phyloP scores from a whole-genome alignment of 176 grass and related monocot species.

The Zea luxurians region DNA sequence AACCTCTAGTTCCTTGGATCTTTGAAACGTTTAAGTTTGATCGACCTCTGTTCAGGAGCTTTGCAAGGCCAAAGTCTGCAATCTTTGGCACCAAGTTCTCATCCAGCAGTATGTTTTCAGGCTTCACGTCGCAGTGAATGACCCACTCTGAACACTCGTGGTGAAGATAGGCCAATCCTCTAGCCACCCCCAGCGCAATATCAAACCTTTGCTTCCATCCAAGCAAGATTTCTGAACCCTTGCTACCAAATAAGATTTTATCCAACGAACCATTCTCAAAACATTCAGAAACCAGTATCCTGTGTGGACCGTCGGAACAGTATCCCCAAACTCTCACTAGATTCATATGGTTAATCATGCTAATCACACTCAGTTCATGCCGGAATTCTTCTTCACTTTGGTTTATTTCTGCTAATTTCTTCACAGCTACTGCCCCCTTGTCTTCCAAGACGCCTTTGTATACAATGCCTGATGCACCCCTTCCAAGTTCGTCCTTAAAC shows the following conservation, averaged over 20 bases:
- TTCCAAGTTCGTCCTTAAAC: slow-evolving; percentile 33
- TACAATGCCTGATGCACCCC: slow-evolving; percentile 29
- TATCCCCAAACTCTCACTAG: slow-evolving; percentile 35
- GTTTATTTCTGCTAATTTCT: slow-evolving; percentile 30
- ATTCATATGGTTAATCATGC: slow-evolving; percentile 33
- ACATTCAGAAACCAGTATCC: slow-evolving; percentile 41
- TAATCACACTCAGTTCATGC: slow-evolving; percentile 29
- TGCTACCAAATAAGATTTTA: not conserved
- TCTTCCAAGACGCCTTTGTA: slow-evolving; percentile 32
- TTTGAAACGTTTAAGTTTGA: slow-evolving; percentile 33
- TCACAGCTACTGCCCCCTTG: slow-evolving; percentile 25
- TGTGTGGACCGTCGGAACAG: slow-evolving; percentile 29
- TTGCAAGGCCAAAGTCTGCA: slow-evolving; percentile 29
- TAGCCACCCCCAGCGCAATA: slow-evolving; percentile 16
- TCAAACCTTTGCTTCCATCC: slow-evolving; percentile 32
- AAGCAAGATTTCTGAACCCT: slow-evolving; percentile 4
- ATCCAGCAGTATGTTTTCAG: slow-evolving; percentile 36
- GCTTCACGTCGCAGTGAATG: slow-evolving; percentile 34
- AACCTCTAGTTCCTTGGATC: slow-evolving; percentile 54
- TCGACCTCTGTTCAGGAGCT: slow-evolving; percentile 36
- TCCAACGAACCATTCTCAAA: slow-evolving; percentile 32
- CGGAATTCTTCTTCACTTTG: slow-evolving; percentile 26
- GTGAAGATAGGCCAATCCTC: slow-evolving; percentile 33
- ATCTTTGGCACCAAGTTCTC: slow-evolving; percentile 35
- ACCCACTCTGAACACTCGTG: slow-evolving; percentile 37